These are phyloP conservation scores for Fusarium dimerum DNA, from an alignment of 2,329 filamentous ascomycete species.

Conservation along the genomic window DNA sequence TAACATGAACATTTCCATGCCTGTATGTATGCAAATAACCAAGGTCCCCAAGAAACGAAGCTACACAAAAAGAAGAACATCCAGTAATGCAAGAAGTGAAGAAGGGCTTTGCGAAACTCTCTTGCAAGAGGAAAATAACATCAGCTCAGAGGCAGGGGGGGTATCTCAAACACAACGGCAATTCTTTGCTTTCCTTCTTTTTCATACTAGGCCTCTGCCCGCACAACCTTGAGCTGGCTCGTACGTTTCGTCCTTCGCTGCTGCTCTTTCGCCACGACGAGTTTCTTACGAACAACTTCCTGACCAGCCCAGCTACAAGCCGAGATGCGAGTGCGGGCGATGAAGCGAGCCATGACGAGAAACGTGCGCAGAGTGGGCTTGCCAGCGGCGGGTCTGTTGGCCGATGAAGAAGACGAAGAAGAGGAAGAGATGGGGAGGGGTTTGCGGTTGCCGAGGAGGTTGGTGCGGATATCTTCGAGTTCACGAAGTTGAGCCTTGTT, in stretches of 20 bases:
- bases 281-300: constrained; percentile 49
- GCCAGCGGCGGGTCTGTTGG: constrained; percentile 7
- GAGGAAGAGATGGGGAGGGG: constrained; percentile 34
- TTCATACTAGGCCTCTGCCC: constrained; percentile 33
- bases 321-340: constrained; percentile 51
- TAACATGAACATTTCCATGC: too few species aligned
- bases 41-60: too few species aligned
- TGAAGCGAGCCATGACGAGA: constrained; percentile 51
- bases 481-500: constrained; percentile 90
- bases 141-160: too few species aligned
- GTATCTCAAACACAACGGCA: background rate
- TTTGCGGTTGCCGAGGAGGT: constrained; percentile 42
- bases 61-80: too few species aligned
- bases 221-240: constrained; percentile 41
- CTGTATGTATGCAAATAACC: too few species aligned
- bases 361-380: constrained; percentile 44
- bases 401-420: constrained; percentile 2
- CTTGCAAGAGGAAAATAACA: background rate
- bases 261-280: constrained; percentile 51
- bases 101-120: background rate
- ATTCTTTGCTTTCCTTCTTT: background rate
- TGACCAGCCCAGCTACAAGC: constrained; percentile 53
- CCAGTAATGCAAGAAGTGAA: background rate
- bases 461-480: constrained; percentile 72
- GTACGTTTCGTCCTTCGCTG: constrained; percentile 47